Evolutionary conservation across 495 filamentous ascomycete genomes (phyloP), one percentile per base, ranked within the genome.

Genomic region (Letharia lupina): DNA sequence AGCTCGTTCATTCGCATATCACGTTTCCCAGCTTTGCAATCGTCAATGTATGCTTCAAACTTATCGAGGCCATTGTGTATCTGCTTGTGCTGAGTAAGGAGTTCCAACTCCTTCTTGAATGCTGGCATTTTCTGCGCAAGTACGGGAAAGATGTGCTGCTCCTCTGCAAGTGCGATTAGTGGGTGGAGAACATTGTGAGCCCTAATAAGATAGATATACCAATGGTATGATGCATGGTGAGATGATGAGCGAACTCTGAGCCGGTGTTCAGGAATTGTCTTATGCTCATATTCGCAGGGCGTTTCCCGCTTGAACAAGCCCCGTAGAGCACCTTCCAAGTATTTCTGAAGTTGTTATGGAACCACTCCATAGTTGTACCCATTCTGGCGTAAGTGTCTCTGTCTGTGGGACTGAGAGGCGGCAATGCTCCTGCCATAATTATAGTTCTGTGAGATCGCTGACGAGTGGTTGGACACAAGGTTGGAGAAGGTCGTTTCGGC

Each of bases 1-100:
- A 96, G 68, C 73, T 87, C 84, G 23, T 72, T 74, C 72, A 92
- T 76, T 62, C 87, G 82, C 70, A 96, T 71, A 67, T 92, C 90
- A 67, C 74, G 74, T 77, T 90, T 86, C 20, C 90, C 86, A 35
- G 72, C 77, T 50, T 77, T 79, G 71, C 89, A 93, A 57, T 75
- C 77, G 54, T 80, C 72, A 39, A 96, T 73, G 75, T 95, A 96
- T 41, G 72, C 80, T 72, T 85, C 81, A 47, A 96, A 79, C 66
- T 81, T 80, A 31, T 91, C 93, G 74, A 96, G 80, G 4, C 91
- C 93, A 2, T 77, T 76, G 74, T 97, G 93, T 56, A 97, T 97
- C 73, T 85, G 75, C 67, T 81, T 80, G 71, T 97, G 93, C 77
- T 97, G 91, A n/a, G 75, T 79, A 56, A 93, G 71, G 50, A 96